Base-by-base conservation (phyloP, 495 filamentous ascomycete species). In the Hypoxylon subgilvum region DNA sequence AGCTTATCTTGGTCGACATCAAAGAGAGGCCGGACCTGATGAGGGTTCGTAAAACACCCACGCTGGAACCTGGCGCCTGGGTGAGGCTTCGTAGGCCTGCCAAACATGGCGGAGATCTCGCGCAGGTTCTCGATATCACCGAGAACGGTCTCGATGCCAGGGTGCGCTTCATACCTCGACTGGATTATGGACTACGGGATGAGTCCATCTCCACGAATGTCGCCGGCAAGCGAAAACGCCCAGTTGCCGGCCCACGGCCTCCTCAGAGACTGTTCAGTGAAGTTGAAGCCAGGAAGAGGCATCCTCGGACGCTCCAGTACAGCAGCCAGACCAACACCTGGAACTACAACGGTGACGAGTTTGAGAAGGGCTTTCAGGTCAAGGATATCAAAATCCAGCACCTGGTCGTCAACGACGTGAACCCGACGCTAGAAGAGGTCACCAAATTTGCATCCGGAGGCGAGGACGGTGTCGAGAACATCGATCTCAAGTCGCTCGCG, bases 21-120 rank as follows among this genome's bases (percentile, higher is more conserved):
- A 92, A 92, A 71, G 95, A 99, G 72, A 95, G 96, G 87, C 92
- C 95, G 0, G 94, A 97, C 72, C 84, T 99, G 6, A 75, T 99
- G n/a, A 84, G 90, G 19, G 90, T 92, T 22, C 84, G 82, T 22
- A 96, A 96, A 75, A 91, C 85, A 0, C 88, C 91, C 43, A 86
- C 87, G n/a, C 78, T 99, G 22, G 81, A 90, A 49, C 89, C 89
- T 23, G 93, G 92, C 54, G 87, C 87, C 27, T 99, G 93, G 84
- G 93, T 97, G 39, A 90, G 95, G 43, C 84, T 97, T 55, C 88
- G 85, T 72, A 85, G 89, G 39, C 81, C 81, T 3, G 84, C 88
- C 7, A 89, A 91, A 66, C 96, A 97, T 74, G 80, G 84, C 35
- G 88, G 88, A 17, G 95, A 99, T 79, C 77, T 99, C 54, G 95